Evolutionary conservation across 495 filamentous ascomycete genomes (phyloP).

Genomic region (Aspergillus taichungensis): DNA sequence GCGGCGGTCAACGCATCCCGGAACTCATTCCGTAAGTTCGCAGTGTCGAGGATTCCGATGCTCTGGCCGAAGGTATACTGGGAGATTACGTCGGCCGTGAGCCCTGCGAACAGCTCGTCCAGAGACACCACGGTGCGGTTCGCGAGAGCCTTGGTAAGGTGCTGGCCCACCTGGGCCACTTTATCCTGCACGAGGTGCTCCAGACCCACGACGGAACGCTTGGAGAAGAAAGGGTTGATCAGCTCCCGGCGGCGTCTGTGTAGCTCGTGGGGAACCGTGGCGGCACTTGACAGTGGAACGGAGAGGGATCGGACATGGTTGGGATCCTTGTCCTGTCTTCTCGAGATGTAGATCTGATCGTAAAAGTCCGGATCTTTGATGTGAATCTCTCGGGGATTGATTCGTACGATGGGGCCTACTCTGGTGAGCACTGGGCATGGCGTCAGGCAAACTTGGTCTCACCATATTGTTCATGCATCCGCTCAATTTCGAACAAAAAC

Average conservation of each 20-base stretch:
- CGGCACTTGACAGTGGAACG: constrained; percentile 28
- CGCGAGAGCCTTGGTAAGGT: constrained; percentile 21
- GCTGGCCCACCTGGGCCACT: constrained; percentile 28
- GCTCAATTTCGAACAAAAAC: constrained; percentile 37
- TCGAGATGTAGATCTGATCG: constrained; percentile 28
- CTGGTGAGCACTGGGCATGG: no score
- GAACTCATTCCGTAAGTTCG: constrained; percentile 15
- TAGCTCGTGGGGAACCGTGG: constrained; percentile 37
- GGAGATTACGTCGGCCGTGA: constrained; percentile 21
- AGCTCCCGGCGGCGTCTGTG: constrained; percentile 40
- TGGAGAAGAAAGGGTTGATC: constrained; percentile 47
- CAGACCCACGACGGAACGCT: constrained; percentile 27
- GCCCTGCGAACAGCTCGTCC: not conserved
- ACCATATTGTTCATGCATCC: constrained; percentile 41
- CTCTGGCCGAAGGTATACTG: constrained; percentile 19
- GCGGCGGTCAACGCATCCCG: constrained; percentile 9
- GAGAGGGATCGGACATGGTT: constrained; percentile 18
- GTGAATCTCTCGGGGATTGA: constrained; percentile 32
- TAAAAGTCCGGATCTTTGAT: constrained; percentile 33
- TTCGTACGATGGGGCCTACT: constrained; percentile 35
- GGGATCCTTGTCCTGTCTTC: constrained; percentile 28
- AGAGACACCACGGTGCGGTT: constrained; percentile 18
- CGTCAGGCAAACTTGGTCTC: constrained; percentile 4
- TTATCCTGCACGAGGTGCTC: constrained; percentile 37
- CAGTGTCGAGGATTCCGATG: constrained; percentile 15